A percentile compares a stretch with the other conserved stretches of the same genome.
phyloP scores from a whole-genome alignment of 768 basidiomycete species.

The Leucocoprinus birnbaumii region DNA sequence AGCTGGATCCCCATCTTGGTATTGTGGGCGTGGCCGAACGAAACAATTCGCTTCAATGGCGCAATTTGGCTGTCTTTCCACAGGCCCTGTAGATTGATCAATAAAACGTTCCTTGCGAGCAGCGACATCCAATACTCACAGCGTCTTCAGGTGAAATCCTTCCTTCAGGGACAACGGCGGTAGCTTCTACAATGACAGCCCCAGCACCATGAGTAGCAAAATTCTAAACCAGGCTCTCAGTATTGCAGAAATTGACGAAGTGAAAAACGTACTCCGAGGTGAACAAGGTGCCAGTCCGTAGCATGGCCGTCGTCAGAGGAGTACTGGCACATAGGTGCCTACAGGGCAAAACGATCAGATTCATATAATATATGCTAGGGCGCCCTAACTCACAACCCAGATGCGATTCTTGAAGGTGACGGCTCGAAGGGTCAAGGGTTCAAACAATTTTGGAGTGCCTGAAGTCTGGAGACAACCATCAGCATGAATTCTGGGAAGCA shows the following conservation, averaged over 20 bases:
- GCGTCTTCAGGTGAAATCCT: slow-evolving; percentile 76
- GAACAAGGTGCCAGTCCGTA: slow-evolving; percentile 85
- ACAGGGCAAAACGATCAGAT: slow-evolving; percentile 1
- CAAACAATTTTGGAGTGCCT: slow-evolving; percentile 53
- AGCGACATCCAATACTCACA: slow-evolving; percentile 41
- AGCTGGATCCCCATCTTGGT: slow-evolving; percentile 78
- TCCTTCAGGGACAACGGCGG: slow-evolving; percentile 69
- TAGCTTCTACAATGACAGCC: slow-evolving; percentile 72
- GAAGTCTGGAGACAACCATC: slow-evolving; percentile 44
- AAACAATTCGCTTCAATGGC: slow-evolving; percentile 66
- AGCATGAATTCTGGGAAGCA: too few relatives aligned
- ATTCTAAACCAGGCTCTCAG: slow-evolving; percentile 28
- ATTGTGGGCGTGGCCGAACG: slow-evolving; percentile 70
- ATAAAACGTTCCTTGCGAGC: too few relatives aligned
- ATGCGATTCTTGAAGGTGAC: slow-evolving; percentile 74
- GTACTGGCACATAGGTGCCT: slow-evolving; percentile 86
- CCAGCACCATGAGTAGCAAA: slow-evolving; percentile 72
- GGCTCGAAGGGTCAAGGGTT: slow-evolving; percentile 60
- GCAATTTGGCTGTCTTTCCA: slow-evolving; percentile 78
- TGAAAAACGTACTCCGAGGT: slow-evolving; percentile 53
- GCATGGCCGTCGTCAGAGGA: slow-evolving; percentile 69
- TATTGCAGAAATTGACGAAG: background rate
- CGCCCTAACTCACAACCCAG: slow-evolving; percentile 52
- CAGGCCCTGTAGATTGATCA: too few relatives aligned
- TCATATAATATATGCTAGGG: background rate